Evolutionary conservation across 331 rosid genomes (phyloP).

Genomic region (Malus hybrid): DNA sequence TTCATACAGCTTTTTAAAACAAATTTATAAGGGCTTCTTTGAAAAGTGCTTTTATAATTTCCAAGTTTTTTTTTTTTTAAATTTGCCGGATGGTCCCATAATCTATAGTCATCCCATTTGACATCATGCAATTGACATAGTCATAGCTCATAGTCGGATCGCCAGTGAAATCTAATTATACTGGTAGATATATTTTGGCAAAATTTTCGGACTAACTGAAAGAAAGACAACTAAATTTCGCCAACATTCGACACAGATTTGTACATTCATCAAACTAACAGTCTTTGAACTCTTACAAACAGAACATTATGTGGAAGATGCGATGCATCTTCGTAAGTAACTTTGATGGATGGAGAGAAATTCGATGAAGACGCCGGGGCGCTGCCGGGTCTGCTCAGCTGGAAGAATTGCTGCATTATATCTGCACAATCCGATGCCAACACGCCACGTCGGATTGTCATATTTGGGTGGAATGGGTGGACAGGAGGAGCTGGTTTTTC

Average conservation of each 20-base stretch:
- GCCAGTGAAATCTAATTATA: too few relatives aligned
- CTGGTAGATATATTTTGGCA: too few relatives aligned
- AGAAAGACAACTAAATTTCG: too few relatives aligned
- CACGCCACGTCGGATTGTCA: constrained; percentile 62
- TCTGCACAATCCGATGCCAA: constrained; percentile 76
- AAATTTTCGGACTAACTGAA: too few relatives aligned
- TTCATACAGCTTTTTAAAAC: too few relatives aligned
- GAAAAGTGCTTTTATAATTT: too few relatives aligned
- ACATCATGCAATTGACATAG: too few relatives aligned
- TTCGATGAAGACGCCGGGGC: constrained; percentile 21
- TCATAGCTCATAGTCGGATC: too few relatives aligned
- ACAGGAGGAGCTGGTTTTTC: constrained; percentile 64
- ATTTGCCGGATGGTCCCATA: too few relatives aligned
- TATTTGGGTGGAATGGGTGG: constrained; percentile 94
- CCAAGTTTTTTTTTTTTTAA: too few relatives aligned
- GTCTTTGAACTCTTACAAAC: constrained; percentile 34
- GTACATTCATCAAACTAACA: neutral
- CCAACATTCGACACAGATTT: neutral
- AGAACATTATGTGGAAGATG: constrained; percentile 65
- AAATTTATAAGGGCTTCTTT: too few relatives aligned
- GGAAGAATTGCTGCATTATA: constrained; percentile 90
- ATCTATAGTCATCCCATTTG: too few relatives aligned
- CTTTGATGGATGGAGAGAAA: constrained; percentile 54
- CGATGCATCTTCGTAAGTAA: constrained; percentile 63
- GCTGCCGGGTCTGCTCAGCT: constrained; percentile 37